Evolutionary conservation across 495 filamentous ascomycete species (phyloP), one percentile per base, ranked within the genome.

Genomic region (Ascobolus immersus): DNA sequence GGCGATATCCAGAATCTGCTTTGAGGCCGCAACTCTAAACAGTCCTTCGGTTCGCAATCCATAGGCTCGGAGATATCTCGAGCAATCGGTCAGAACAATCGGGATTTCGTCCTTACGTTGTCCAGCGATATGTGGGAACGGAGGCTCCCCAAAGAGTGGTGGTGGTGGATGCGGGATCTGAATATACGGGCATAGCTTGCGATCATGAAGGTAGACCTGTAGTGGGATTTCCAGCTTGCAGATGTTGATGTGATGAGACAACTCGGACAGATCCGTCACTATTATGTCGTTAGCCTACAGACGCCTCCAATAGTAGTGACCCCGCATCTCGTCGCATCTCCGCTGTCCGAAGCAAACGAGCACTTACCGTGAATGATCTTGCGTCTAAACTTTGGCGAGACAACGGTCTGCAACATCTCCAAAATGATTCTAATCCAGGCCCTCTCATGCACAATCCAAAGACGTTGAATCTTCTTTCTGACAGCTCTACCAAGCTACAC

Each of bases 381-480:
- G 49, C 58, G 57, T 41, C 59, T 50, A 39, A 65, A 65, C 38
- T 67, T 67, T n/a, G 58, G 58, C 21, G 57, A 60, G 18, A 65
- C 62, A 11, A 67, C 55, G 4, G 61, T 61, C 2, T 58, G 59
- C 44, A 67, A 61, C 41, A 65, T 57, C 39, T 65, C 62, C n/a
- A 64, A 47, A 26, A 67, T 45, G 15, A 66, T 54, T 33, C 64
- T 51, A 10, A 67, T 59, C 62, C 64, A 67, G 18, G 52, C 55
- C 36, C 57, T 57, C 45, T 65, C 64, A 40, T 67, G 62, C 27
- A 67, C 63, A 40, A 67, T 59, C 46, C 60, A 67, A 12, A 67
- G 47, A 38, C 51, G 57, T 39, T 57, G 52, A 19, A 67, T 43
- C 43, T 55, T 52, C 49, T 67, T 67, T 34, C 62, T 52, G 38